These are phyloP conservation scores for Aspergillus floridensis DNA, from an alignment of 2,329 filamentous ascomycete genomes.

Conservation along the genomic window DNA sequence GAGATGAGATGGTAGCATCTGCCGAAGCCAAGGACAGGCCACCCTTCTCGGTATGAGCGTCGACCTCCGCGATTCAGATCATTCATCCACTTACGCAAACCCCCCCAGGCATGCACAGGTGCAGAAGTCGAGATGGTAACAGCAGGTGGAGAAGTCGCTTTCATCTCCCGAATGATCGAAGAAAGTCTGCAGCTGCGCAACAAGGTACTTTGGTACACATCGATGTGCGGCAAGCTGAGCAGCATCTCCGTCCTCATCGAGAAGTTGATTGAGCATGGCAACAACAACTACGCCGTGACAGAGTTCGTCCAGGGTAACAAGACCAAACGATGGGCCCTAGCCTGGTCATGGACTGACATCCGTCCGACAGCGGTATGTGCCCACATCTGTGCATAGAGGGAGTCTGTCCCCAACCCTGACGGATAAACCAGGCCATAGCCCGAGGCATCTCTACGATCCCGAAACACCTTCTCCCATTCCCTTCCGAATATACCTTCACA, in stretches of 20 bases:
- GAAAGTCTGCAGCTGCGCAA: constrained; percentile 63
- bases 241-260: constrained; percentile 61
- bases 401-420: not conserved
- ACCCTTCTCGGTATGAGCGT: constrained; percentile 63
- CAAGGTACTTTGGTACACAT: constrained; percentile 80
- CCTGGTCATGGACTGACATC: constrained; percentile 74
- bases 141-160: constrained; percentile 71
- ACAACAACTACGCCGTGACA: constrained; percentile 79
- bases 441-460: constrained; percentile 45
- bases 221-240: constrained; percentile 84
- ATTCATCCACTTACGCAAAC: constrained; percentile 1
- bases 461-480: constrained; percentile 53
- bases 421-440: constrained; percentile 29
- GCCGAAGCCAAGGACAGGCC: constrained; percentile 64
- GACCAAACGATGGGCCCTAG: constrained; percentile 83
- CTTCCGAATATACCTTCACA: constrained; percentile 51
- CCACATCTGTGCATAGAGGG: not conserved
- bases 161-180: constrained; percentile 67
- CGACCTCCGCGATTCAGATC: too few relatives aligned
- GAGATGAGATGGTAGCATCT: constrained; percentile 64
- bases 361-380: constrained; percentile 57
- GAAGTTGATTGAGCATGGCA: constrained; percentile 53
- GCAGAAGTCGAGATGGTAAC: constrained; percentile 82
- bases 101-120: constrained; percentile 62
- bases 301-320: constrained; percentile 74